Evolutionary conservation across 352 stramenopile genomes (phyloP), one percentile per base, ranked within the genome.

Genomic region (Globisporangium lucens): DNA sequence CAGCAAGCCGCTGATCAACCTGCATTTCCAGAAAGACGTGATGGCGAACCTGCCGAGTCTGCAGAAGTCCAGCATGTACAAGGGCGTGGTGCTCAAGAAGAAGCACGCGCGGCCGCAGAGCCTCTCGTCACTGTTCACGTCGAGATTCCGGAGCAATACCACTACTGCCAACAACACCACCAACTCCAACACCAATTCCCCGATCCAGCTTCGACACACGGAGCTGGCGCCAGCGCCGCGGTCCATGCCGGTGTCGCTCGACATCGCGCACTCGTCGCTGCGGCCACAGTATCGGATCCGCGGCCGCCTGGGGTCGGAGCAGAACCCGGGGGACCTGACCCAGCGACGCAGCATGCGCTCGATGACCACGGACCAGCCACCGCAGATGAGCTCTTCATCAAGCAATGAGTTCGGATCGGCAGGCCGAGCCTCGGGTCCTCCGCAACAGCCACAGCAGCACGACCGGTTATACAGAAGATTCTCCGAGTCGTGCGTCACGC

Each of bases 11-110:
- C 82, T 80, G 7, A 82, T 80, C n/a, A 89, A 89, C 61, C 73
- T 86, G 72, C 73, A 84, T 30, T 91, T 93, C 65, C 73, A 84
- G 49, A 70, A 71, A 7, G 79, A 89, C 49, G 79, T 93, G 22
- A 73, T 75, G 6, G 68, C 80, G 5, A 80, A 74, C 67, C 63
- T 90, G 0, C 74, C 74, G n/a, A 76, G 72, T 10, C 77, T 89
- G 24, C 75, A 91, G 30, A 77, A 77, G 27, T 80, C 77, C 61
- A 67, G 66, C 0, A 68, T 83, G 56, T 73, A 61, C 38, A 56
- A 56, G 41, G 57, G 63, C 33, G 46, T 71, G 13, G 36, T 62
- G 33, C 30, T 63, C 6, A 61, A 65, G 43, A 63, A 68, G 41
- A 38, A 62, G 17, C 24, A 46, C 53, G 47, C 20, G n/a, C 66